Percentiles rank a stretch among this genome's conserved stretches.
phyloP scores from a whole-genome alignment of 2,329 filamentous ascomycete genomes.

The Capronia epimyces region DNA sequence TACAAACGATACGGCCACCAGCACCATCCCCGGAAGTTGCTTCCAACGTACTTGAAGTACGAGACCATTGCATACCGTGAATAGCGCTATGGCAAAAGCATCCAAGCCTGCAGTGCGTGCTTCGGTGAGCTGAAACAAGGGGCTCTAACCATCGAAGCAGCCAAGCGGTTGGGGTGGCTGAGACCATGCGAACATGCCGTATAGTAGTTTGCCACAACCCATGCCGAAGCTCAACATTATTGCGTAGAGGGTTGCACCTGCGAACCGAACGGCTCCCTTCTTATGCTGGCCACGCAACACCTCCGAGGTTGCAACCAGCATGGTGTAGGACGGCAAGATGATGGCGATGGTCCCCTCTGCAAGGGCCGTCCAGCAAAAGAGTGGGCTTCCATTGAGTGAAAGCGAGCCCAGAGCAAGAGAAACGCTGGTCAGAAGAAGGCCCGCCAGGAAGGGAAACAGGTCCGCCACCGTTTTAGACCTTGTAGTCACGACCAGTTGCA shows the following conservation, averaged over 20 bases:
- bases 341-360: slow-evolving; percentile 66
- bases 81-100: slow-evolving; percentile 37
- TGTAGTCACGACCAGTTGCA: slow-evolving; percentile 70
- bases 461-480: slow-evolving; percentile 62
- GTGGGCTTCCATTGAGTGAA: slow-evolving; percentile 38
- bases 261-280: slow-evolving; percentile 65
- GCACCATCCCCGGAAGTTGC: slow-evolving; percentile 68
- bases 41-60: slow-evolving; percentile 78
- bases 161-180: not conserved
- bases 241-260: slow-evolving; percentile 68
- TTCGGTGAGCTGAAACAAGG: not conserved
- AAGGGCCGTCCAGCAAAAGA: slow-evolving; percentile 67
- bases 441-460: slow-evolving; percentile 59
- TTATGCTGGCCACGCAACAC: slow-evolving; percentile 64
- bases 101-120: not conserved
- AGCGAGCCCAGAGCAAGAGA: slow-evolving; percentile 64
- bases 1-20: slow-evolving; percentile 66
- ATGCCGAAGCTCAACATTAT: slow-evolving; percentile 68
- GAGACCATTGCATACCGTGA: slow-evolving; percentile 67
- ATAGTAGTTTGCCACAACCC: slow-evolving; percentile 50
- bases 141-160: not conserved
- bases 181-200: slow-evolving; percentile 48
- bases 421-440: slow-evolving; percentile 62
- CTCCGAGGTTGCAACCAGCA: slow-evolving; percentile 58
- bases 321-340: slow-evolving; percentile 65